These are phyloP conservation scores for Diplotaxis tenuifolia DNA, from an alignment of 345 rosid species.

Conservation along the genomic window DNA sequence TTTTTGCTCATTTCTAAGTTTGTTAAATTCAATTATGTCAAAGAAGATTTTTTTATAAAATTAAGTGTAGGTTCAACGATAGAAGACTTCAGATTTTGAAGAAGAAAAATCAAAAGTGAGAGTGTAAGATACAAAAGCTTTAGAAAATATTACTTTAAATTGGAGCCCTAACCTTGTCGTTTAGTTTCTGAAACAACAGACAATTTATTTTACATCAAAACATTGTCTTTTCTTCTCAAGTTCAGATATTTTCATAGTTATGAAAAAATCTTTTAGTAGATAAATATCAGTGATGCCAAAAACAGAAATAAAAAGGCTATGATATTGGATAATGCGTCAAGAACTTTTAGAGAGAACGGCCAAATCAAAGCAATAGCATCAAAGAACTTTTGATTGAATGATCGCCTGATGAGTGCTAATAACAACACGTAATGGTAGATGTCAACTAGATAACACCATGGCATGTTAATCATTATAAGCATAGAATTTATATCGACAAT, in stretches of 20 bases:
- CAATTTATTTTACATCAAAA: not conserved
- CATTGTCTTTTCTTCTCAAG: not conserved
- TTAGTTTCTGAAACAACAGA: not conserved
- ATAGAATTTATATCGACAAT: not conserved
- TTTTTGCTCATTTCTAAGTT: not conserved
- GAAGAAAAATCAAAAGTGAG: constrained; percentile 7
- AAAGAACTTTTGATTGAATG: not conserved
- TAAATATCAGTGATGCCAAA: not conserved
- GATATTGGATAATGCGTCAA: not conserved
- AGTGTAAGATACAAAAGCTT: constrained; percentile 11
- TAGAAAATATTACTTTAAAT: constrained; percentile 14
- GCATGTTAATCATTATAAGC: not conserved
- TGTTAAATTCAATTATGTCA: not conserved
- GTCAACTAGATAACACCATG: not conserved
- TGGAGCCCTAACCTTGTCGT: constrained; percentile 5
- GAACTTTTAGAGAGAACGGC: not conserved
- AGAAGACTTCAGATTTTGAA: not conserved
- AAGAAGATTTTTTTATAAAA: not conserved
- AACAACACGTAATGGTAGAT: not conserved
- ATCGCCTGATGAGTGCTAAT: not conserved
- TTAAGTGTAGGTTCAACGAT: not conserved
- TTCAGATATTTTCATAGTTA: not conserved
- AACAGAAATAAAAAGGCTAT: not conserved
- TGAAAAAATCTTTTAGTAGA: not conserved
- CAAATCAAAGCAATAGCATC: not conserved